These are phyloP conservation scores for Pouteria campechiana DNA, from an alignment of 179 eudicot species.

Conservation along the genomic window DNA sequence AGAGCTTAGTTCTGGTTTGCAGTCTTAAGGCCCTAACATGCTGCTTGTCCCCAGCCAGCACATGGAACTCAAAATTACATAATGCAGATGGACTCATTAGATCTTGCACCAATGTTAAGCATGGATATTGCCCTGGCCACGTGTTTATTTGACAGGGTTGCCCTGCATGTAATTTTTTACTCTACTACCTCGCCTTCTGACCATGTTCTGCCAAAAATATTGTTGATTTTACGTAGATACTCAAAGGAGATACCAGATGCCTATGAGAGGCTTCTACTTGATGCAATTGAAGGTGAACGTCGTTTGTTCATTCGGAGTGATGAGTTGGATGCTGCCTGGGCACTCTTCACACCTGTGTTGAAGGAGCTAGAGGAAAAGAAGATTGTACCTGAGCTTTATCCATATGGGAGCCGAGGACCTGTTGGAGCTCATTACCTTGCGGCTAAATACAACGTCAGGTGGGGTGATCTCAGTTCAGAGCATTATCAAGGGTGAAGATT, in stretches of 20 bases:
- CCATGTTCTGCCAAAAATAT: too few relatives aligned
- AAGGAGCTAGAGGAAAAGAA: constrained; percentile 78
- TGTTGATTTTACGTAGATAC: constrained; percentile 59
- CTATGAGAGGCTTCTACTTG: constrained; percentile 87
- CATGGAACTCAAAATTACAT: too few relatives aligned
- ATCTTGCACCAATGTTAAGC: too few relatives aligned
- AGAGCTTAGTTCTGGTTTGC: too few relatives aligned
- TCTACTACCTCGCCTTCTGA: too few relatives aligned
- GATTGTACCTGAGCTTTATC: constrained; percentile 71
- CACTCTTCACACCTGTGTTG: constrained; percentile 75
- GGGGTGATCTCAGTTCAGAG: constrained; percentile 67
- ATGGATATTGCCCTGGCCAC: too few relatives aligned
- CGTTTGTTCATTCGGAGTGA: constrained; percentile 88
- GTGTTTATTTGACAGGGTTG: too few relatives aligned
- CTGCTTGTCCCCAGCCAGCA: too few relatives aligned
- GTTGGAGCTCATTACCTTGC: constrained; percentile 96
- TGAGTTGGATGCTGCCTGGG: constrained; percentile 93
- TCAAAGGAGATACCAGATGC: constrained; percentile 95
- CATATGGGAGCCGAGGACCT: constrained; percentile 93
- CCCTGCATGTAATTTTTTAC: too few relatives aligned
- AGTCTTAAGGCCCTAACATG: too few relatives aligned
- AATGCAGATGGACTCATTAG: too few relatives aligned
- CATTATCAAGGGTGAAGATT: too few relatives aligned
- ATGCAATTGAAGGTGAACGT: constrained; percentile 95
- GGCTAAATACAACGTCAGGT: constrained; percentile 64